phyloP scores from a whole-genome alignment of 2,329 filamentous ascomycete genomes.

The Cryphonectria japonica region DNA sequence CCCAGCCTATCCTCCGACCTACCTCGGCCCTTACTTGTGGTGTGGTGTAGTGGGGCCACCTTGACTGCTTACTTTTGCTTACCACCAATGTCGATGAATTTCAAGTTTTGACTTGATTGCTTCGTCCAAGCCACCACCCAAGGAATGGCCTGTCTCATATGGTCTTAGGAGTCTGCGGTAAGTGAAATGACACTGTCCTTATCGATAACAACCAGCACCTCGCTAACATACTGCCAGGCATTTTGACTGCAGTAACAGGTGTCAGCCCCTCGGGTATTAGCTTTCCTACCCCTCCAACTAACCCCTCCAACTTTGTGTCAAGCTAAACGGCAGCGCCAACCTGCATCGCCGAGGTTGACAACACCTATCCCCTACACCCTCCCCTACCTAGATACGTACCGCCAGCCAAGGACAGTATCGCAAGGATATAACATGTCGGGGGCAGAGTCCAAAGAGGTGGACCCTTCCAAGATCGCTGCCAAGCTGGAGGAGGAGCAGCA shows the following conservation, averaged over 20 bases:
- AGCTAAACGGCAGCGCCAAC: not conserved
- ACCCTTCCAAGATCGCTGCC: conserved; percentile 54
- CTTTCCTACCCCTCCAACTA: not conserved
- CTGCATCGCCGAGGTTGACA: not conserved
- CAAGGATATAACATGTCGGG: conserved; percentile 45
- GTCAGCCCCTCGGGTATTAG: not conserved
- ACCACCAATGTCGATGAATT: not conserved
- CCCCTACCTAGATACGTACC: not conserved
- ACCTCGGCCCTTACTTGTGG: not conserved
- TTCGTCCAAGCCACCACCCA: not conserved
- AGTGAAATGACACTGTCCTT: not conserved
- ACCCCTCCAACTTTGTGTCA: not conserved
- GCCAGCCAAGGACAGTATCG: not conserved
- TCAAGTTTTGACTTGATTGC: not conserved
- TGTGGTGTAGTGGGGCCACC: not conserved
- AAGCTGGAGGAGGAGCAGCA: conserved; percentile 37
- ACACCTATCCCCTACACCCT: not conserved
- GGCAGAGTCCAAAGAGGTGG: conserved; percentile 66
- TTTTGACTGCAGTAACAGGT: not conserved
- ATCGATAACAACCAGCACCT: not conserved
- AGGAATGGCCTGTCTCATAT: not conserved
- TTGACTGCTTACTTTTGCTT: not conserved
- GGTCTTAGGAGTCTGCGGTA: not conserved
- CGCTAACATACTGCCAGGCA: not conserved
- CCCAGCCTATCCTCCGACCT: not conserved